These are phyloP conservation scores for Mycena amicta DNA, from an alignment of 768 basidiomycete genomes.

Conservation along the genomic window DNA sequence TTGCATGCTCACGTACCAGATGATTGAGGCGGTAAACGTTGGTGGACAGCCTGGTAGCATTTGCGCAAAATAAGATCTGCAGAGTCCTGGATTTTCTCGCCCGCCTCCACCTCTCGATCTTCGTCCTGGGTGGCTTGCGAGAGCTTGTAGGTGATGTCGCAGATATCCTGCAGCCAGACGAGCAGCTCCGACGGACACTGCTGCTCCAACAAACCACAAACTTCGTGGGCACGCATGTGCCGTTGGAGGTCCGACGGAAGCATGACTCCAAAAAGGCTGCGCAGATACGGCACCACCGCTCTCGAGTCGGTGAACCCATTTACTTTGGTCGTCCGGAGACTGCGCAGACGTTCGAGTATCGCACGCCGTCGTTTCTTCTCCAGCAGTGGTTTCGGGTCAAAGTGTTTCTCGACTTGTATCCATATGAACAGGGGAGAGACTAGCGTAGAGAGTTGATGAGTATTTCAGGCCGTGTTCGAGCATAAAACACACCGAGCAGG, in stretches of 20 bases:
- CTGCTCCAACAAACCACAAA: slow-evolving; percentile 11
- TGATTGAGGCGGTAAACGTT: no score
- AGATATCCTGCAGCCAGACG: slow-evolving; percentile 10
- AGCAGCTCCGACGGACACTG: slow-evolving; percentile 12
- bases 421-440: slow-evolving; percentile 20
- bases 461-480: neutral
- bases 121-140: slow-evolving; percentile 1
- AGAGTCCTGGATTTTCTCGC: slow-evolving; percentile 13
- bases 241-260: slow-evolving; percentile 10
- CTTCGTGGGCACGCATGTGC: slow-evolving; percentile 1
- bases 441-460: no score
- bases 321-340: slow-evolving; percentile 5
- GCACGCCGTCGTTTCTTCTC: slow-evolving; percentile 19
- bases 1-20: no score
- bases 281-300: slow-evolving; percentile 15
- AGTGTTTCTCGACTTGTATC: slow-evolving; percentile 15
- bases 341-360: slow-evolving; percentile 7
- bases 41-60: neutral
- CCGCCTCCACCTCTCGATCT: slow-evolving; percentile 5
- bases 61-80: slow-evolving; percentile 13
- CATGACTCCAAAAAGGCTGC: slow-evolving; percentile 15
- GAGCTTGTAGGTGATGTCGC: slow-evolving; percentile 1
- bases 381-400: slow-evolving; percentile 16
- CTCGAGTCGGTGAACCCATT: neutral
- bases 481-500: slow-evolving; percentile 1